phyloP scores from a whole-genome alignment of 2,329 filamentous ascomycete species.

The Aureobasidium sp. region DNA sequence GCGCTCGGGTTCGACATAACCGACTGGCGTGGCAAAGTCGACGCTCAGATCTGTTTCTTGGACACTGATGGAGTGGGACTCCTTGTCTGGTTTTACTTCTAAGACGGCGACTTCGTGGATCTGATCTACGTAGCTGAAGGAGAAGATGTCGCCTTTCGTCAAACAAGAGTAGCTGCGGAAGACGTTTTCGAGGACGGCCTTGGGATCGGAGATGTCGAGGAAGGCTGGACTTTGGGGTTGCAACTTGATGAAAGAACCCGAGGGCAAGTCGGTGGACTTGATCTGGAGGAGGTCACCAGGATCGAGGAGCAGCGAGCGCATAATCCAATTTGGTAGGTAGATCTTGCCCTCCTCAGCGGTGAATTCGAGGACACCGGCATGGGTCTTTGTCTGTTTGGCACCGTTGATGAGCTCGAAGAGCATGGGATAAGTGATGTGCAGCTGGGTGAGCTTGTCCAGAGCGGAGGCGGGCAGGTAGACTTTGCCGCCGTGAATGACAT shows the following conservation, averaged over 20 bases:
- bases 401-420: slow-evolving; percentile 95
- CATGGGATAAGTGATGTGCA: slow-evolving; percentile 96
- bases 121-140: slow-evolving; percentile 92
- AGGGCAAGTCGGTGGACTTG: slow-evolving; percentile 86
- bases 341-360: slow-evolving; percentile 95
- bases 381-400: slow-evolving; percentile 69
- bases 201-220: slow-evolving; percentile 93
- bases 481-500: slow-evolving; percentile 94
- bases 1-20: slow-evolving; percentile 82
- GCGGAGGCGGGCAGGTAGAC: slow-evolving; percentile 95
- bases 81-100: slow-evolving; percentile 80
- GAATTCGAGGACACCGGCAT: slow-evolving; percentile 94
- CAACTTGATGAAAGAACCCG: slow-evolving; percentile 89
- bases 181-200: slow-evolving; percentile 91
- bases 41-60: slow-evolving; percentile 95
- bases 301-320: slow-evolving; percentile 83
- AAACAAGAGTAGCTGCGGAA: slow-evolving; percentile 94
- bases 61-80: slow-evolving; percentile 77
- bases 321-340: slow-evolving; percentile 96
- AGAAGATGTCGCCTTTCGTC: slow-evolving; percentile 90
- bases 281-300: slow-evolving; percentile 92
- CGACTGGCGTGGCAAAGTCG: slow-evolving; percentile 88
- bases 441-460: slow-evolving; percentile 88
- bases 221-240: slow-evolving; percentile 91
- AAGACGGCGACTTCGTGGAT: slow-evolving; percentile 88